These are phyloP conservation scores for Blyttiomyces sp. DNA, from an alignment of 371 early-diverging fungal genomes.

Conservation along the genomic window DNA sequence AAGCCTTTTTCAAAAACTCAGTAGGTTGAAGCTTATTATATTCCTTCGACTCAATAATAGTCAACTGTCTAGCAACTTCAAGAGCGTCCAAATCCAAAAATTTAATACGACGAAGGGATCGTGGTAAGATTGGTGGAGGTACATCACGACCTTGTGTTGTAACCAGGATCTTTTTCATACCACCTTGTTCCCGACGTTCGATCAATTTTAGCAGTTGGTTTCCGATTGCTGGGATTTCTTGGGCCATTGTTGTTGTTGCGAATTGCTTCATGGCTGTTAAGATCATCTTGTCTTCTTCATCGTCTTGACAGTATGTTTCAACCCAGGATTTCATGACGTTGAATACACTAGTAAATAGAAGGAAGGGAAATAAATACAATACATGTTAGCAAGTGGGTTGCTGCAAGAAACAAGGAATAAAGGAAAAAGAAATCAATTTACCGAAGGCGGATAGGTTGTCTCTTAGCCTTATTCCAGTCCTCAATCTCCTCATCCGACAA, in stretches of 20 bases:
- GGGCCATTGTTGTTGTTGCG: conserved; percentile 26
- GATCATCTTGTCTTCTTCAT: conserved; percentile 32
- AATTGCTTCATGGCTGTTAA: conserved; percentile 28
- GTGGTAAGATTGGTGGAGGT: conserved; percentile 41
- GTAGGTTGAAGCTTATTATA: conserved; percentile 60
- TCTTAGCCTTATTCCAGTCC: conserved; percentile 41
- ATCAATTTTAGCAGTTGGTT: conserved; percentile 31
- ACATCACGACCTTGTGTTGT: conserved; percentile 16
- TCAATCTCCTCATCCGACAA: conserved; percentile 30
- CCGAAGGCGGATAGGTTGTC: conserved; percentile 41
- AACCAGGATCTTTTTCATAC: conserved; percentile 16
- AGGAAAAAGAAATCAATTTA: too few species aligned
- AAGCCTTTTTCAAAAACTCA: conserved; percentile 85
- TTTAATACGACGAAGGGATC: conserved; percentile 38
- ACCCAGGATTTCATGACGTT: conserved; percentile 57
- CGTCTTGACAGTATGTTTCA: conserved; percentile 45
- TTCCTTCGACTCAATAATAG: conserved; percentile 58
- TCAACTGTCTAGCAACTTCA: conserved; percentile 76
- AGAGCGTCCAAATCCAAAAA: conserved; percentile 68
- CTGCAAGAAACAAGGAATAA: not conserved
- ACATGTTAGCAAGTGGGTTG: not conserved
- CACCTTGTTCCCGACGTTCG: conserved; percentile 28
- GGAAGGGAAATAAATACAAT: not conserved
- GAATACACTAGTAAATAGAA: conserved; percentile 29
- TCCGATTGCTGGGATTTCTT: conserved; percentile 9